A percentile compares a stretch with the other conserved stretches of the same genome.
phyloP scores from a whole-genome alignment of 805 yeast species.

The Ogataea ramenticola region DNA sequence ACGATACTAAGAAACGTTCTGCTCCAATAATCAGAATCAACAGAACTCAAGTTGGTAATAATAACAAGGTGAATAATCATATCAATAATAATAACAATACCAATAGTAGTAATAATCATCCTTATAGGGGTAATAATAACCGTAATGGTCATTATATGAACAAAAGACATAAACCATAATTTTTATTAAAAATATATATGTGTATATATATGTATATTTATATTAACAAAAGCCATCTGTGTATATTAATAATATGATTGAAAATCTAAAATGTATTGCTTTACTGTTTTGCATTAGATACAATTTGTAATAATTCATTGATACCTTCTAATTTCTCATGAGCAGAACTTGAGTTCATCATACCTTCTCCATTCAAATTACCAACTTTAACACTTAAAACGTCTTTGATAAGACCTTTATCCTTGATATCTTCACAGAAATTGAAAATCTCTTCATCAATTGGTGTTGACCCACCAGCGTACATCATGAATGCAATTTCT shows the following conservation, averaged over 20 bases:
- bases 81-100: not conserved
- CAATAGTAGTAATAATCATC: too few relatives aligned
- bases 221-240: too few relatives aligned
- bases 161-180: constrained; percentile 7
- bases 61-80: not conserved
- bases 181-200: too few relatives aligned
- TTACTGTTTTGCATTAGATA: constrained; percentile 19
- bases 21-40: too few relatives aligned
- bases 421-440: constrained; percentile 36
- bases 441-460: constrained; percentile 64
- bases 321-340: constrained; percentile 59
- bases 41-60: too few relatives aligned
- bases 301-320: constrained; percentile 55
- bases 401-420: constrained; percentile 29
- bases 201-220: too few relatives aligned
- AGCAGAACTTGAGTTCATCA: constrained; percentile 38
- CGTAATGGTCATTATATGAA: too few relatives aligned
- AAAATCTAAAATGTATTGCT: not conserved
- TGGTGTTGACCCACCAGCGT: constrained; percentile 61
- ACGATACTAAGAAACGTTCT: not conserved
- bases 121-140: too few relatives aligned
- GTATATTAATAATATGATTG: too few relatives aligned
- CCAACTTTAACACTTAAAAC: constrained; percentile 60
- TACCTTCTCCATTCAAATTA: constrained; percentile 22
- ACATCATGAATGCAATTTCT: constrained; percentile 36